These are phyloP conservation scores for fission yeast (Schizosaccharomyces pombe) DNA, from an alignment of 805 yeast genomes.

Conservation along the genomic window DNA sequence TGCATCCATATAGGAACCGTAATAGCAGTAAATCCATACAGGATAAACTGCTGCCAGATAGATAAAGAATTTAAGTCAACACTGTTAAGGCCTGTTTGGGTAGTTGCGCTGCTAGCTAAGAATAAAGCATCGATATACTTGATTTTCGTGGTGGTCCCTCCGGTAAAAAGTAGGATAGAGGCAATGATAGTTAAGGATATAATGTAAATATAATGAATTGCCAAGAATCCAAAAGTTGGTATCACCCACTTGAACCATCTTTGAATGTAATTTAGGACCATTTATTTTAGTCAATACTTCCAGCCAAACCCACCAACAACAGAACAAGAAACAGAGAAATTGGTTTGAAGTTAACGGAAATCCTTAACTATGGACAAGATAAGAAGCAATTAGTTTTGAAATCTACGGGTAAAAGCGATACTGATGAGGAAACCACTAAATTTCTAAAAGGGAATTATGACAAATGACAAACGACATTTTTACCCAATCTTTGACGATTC, in stretches of 20 bases:
- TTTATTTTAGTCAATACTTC: too few species aligned
- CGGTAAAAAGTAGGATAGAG: conserved; percentile 58
- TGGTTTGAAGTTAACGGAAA: too few species aligned
- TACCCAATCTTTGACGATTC: too few species aligned
- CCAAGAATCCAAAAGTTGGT: background rate
- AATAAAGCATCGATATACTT: conserved; percentile 61
- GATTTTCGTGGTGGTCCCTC: conserved; percentile 26
- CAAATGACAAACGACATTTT: too few species aligned
- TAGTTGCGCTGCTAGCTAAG: conserved; percentile 48
- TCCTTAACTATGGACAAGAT: too few species aligned
- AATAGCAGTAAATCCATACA: conserved; percentile 38
- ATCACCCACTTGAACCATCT: background rate
- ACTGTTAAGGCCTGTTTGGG: conserved; percentile 85
- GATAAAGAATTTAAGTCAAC: conserved; percentile 38
- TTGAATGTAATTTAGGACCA: background rate
- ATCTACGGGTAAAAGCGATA: background rate
- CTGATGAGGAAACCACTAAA: background rate
- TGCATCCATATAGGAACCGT: conserved; percentile 82
- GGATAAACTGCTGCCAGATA: conserved; percentile 56
- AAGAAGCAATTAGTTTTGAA: background rate
- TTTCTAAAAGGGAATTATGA: background rate
- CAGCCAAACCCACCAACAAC: too few species aligned
- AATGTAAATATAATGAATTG: conserved; percentile 29
- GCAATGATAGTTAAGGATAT: conserved; percentile 33
- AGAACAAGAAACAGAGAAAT: too few species aligned